phyloP scores from a whole-genome alignment of 1,139 yeast genomes.

The Pneumocystis oryctolagi region DNA sequence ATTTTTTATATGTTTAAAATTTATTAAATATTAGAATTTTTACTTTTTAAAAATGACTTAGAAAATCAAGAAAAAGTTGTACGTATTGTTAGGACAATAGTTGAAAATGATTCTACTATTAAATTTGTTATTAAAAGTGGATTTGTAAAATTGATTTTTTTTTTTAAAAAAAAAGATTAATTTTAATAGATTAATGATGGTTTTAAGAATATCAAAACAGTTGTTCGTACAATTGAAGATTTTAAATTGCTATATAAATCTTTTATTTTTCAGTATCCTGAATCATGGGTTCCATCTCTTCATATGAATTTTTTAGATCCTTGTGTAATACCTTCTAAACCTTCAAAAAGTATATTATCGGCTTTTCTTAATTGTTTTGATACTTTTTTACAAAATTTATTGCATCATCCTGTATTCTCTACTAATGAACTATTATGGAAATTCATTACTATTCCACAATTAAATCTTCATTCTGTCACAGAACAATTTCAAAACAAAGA shows the following conservation, averaged over 20 bases:
- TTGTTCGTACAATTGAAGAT: conserved; percentile 27
- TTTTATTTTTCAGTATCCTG: conserved; percentile 25
- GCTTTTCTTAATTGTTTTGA: conserved; percentile 37
- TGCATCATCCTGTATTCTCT: conserved; percentile 24
- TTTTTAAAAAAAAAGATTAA: conserved; percentile 9
- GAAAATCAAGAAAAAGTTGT: conserved; percentile 16
- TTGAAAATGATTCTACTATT: conserved; percentile 19
- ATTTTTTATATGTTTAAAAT: conserved; percentile 24
- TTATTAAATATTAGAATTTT: not conserved
- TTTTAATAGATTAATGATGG: conserved; percentile 10
- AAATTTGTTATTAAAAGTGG: conserved; percentile 19
- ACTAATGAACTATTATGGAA: conserved; percentile 31
- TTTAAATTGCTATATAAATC: conserved; percentile 28
- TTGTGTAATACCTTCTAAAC: conserved; percentile 24
- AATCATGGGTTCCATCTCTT: conserved; percentile 27
- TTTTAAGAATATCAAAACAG: conserved; percentile 6
- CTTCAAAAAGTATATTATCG: conserved; percentile 30
- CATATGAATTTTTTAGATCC: conserved; percentile 21
- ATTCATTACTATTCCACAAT: conserved; percentile 29
- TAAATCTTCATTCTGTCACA: conserved; percentile 11
- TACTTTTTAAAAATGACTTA: conserved; percentile 17
- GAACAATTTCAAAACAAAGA: not conserved
- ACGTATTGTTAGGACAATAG: conserved; percentile 20
- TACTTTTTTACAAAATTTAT: conserved; percentile 31
- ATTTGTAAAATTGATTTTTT: conserved; percentile 9